A percentile compares a stretch with the other conserved stretches of the same genome.
Evolutionary conservation across 2,329 filamentous ascomycete genomes (phyloP).

Genomic region (Chaetothyriales sp.): DNA sequence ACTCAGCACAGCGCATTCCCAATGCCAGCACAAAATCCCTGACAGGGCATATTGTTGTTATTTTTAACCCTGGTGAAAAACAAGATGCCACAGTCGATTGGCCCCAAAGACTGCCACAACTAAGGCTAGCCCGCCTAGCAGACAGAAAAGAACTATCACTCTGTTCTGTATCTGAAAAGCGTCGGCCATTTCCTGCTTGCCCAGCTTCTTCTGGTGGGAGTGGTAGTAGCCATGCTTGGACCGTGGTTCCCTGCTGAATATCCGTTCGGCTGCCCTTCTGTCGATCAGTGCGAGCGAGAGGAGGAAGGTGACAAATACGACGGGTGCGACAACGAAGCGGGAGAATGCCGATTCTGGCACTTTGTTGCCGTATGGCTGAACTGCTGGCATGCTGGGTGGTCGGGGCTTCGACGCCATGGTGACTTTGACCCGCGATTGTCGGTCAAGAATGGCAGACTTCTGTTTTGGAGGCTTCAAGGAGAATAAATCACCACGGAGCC

Average conservation of each 20-base stretch:
- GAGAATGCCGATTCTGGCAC: slow-evolving; percentile 12
- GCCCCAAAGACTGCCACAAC: slow-evolving; percentile 6
- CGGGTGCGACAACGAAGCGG: slow-evolving; percentile 41
- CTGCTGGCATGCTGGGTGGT: neutral
- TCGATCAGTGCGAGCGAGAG: slow-evolving; percentile 51
- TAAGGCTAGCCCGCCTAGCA: slow-evolving; percentile 21
- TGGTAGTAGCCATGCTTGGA: slow-evolving; percentile 35
- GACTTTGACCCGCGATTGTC: neutral
- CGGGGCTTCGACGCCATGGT: neutral
- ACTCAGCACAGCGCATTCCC: neutral
- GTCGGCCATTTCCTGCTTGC: slow-evolving; percentile 47
- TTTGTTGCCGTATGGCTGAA: neutral
- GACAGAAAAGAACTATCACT: slow-evolving; percentile 38
- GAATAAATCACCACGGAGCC: neutral
- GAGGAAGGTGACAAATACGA: slow-evolving; percentile 50
- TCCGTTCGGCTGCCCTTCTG: slow-evolving; percentile 39
- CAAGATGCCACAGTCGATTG: neutral
- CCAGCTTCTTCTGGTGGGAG: slow-evolving; percentile 44
- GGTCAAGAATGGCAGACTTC: neutral
- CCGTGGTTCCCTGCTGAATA: slow-evolving; percentile 15
- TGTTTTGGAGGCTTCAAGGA: neutral
- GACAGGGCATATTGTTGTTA: neutral
- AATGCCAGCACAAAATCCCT: neutral
- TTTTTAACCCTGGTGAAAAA: neutral
- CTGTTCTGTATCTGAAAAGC: slow-evolving; percentile 45